Evolutionary conservation across 495 filamentous ascomycete species (phyloP).

Genomic region (Trichoderma erinaceum): DNA sequence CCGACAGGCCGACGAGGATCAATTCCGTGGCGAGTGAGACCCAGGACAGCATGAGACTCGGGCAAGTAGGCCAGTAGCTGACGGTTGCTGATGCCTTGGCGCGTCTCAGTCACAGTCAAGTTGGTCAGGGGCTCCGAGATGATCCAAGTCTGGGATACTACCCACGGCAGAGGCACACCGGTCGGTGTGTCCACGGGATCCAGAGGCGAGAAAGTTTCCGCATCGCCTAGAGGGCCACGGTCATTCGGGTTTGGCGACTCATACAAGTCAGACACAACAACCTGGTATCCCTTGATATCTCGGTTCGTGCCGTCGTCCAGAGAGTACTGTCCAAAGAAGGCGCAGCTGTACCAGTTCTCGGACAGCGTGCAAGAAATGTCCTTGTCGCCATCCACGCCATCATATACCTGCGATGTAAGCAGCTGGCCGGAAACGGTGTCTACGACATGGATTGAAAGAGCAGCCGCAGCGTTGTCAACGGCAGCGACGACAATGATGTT

Average conservation of each 20-base stretch:
- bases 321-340: conserved; percentile 63
- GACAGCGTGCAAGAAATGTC: conserved; percentile 71
- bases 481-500: conserved; percentile 78
- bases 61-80: conserved; percentile 75
- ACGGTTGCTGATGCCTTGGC: conserved; percentile 85
- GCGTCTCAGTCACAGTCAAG: conserved; percentile 78
- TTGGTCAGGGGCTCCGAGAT: conserved; percentile 69
- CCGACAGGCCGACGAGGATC: conserved; percentile 86
- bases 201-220: conserved; percentile 66
- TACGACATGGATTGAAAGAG: conserved; percentile 70
- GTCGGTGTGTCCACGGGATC: conserved; percentile 45
- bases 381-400: conserved; percentile 66
- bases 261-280: conserved; percentile 82
- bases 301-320: conserved; percentile 43
- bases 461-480: conserved; percentile 47
- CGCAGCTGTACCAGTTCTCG: conserved; percentile 95
- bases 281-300: conserved; percentile 74
- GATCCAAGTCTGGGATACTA: conserved; percentile 71
- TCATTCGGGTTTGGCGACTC: conserved; percentile 80
- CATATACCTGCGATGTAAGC: conserved; percentile 62
- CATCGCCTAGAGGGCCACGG: conserved; percentile 67
- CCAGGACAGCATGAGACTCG: conserved; percentile 62
- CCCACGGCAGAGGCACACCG: conserved; percentile 52
- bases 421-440: conserved; percentile 81
- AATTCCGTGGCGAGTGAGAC: conserved; percentile 68